Base-by-base conservation (phyloP, 495 filamentous ascomycete genomes). In the Aspergillus avenaceus region DNA sequence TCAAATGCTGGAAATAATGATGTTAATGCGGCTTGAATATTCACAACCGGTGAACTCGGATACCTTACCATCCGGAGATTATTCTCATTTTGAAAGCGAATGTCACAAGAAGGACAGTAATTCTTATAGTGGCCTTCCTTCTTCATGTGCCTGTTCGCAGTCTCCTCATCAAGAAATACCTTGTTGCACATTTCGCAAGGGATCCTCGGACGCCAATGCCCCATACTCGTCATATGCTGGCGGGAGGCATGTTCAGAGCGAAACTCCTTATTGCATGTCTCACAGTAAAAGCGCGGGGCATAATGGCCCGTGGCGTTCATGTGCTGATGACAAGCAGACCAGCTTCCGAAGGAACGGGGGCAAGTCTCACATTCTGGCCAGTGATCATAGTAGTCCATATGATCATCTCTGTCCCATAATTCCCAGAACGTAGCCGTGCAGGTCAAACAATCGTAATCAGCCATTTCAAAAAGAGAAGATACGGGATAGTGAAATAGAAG, bases 21-120 rank as follows among this genome's bases (percentile, higher is more conserved):
- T 25, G 27, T 55, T 23, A 56, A 43, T 52, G 12, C 32, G 8
- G 6, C 21, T 16, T 46, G 5, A 12, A 11, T 47, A 32, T 34
- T 4, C 1, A 25, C 3, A 38, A 6, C 25, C 25, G 45, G 14
- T 32, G 5, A 32, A 28, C 12, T 31, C 27, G 13, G 21, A 8
- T 21, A n/a, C 48, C 53, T 48, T 66, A 77, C 74, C 64, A 56
- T 66, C 12, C 53, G 61, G 2, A 74, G 50, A 37, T 62, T 65
- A 34, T 73, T 74, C 28, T 61, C 64, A 46, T 65, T 74, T 14
- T 58, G 16, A 37, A 77, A 78, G 0, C 36, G 47, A 8, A 58
- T 53, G 8, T 66, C 40, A 45, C 75, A 80, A 13, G 18, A 23
- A 0, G 18, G 22, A 58, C 73, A 78, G 50, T 77, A 76, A 49